Percentiles rank a stretch among this genome's conserved stretches.
Evolutionary conservation across 306 rosid species (phyloP).

Genomic region (Castanea crenata): DNA sequence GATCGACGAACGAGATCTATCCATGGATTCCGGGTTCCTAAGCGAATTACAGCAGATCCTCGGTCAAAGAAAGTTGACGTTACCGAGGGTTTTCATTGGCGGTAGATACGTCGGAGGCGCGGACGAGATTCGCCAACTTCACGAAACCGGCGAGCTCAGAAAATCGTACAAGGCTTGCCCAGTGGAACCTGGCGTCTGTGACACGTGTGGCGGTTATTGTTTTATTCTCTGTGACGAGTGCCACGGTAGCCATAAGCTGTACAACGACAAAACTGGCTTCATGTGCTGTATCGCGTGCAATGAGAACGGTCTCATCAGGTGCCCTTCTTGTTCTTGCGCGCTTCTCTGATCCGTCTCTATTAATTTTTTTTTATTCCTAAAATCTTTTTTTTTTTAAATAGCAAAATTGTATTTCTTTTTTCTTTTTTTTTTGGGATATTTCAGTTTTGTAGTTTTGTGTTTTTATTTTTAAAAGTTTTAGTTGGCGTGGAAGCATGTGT

Average conservation of each 20-base stretch:
- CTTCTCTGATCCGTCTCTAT: constrained; percentile 22
- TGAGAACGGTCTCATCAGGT: constrained; percentile 86
- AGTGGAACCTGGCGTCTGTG: constrained; percentile 54
- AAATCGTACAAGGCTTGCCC: constrained; percentile 76
- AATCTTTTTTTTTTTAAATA: not conserved
- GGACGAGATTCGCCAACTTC: constrained; percentile 64
- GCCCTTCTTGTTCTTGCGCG: constrained; percentile 72
- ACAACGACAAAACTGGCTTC: constrained; percentile 65
- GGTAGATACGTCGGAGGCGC: constrained; percentile 88
- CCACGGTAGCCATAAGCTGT: constrained; percentile 75
- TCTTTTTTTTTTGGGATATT: not conserved
- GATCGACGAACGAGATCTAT: constrained; percentile 84
- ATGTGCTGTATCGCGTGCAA: constrained; percentile 67
- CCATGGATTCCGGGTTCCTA: constrained; percentile 74
- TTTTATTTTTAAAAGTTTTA: not conserved
- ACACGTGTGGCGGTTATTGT: constrained; percentile 65
- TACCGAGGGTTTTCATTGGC: constrained; percentile 80
- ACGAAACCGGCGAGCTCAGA: constrained; percentile 93
- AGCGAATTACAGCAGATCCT: constrained; percentile 59
- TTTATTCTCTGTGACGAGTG: constrained; percentile 77
- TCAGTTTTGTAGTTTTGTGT: constrained; percentile 20
- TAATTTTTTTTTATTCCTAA: not conserved
- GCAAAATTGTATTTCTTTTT: not conserved
- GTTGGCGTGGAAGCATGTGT: constrained; percentile 10
- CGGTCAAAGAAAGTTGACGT: constrained; percentile 42